Conservation (phyloP, 2,329 filamentous ascomycete genomes). For the Truncatella angustata region DNA sequence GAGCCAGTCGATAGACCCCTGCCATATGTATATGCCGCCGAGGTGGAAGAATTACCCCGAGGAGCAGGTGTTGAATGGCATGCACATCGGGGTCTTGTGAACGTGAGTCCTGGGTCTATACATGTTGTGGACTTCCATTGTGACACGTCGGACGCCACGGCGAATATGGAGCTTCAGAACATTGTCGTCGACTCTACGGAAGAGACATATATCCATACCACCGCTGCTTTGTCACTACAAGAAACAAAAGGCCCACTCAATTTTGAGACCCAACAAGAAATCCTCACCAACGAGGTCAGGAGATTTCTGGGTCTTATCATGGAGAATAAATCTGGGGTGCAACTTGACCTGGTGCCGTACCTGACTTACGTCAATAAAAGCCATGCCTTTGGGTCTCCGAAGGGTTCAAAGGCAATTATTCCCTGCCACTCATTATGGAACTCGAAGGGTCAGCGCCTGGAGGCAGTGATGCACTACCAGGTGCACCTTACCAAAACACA, state of each 20-base stretch:
- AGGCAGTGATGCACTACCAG: background rate
- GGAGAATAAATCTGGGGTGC: background rate
- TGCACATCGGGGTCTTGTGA: constrained; percentile 58
- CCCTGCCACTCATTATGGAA: constrained; percentile 3
- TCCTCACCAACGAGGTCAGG: background rate
- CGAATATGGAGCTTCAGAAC: constrained; percentile 20
- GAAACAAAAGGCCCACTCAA: no score
- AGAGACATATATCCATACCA: background rate
- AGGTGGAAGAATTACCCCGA: constrained; percentile 76
- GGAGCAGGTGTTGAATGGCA: constrained; percentile 81
- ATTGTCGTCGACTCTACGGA: constrained; percentile 17
- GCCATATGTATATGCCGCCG: constrained; percentile 71
- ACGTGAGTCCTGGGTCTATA: constrained; percentile 24
- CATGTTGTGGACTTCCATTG: constrained; percentile 11
- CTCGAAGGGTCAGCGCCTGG: background rate
- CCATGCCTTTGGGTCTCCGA: background rate
- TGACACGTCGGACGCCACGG: background rate
- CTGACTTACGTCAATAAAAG: background rate
- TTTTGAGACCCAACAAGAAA: no score
- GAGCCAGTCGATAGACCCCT: constrained; percentile 24
- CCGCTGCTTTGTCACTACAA: background rate
- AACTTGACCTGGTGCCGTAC: background rate
- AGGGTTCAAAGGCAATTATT: background rate
- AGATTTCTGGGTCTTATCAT: background rate
- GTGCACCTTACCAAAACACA: background rate